Percentiles rank a stretch among this genome's conserved stretches.
Conservation (phyloP, 257 asterid species). For the Plantago major region DNA sequence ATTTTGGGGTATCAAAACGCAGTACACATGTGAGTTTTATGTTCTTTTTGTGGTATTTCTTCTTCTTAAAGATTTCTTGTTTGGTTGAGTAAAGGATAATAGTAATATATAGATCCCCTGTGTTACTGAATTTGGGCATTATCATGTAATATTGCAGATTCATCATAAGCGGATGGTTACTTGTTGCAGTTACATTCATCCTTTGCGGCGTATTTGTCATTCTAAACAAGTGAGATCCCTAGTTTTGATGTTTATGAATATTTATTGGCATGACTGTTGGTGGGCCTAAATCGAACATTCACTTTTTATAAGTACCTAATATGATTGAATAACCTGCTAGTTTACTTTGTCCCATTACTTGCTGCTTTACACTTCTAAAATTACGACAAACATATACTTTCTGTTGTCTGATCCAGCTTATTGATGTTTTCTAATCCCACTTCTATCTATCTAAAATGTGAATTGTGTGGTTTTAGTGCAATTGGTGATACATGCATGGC, state of each 20-base stretch:
- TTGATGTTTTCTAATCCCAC: neutral
- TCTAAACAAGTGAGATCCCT: constrained; percentile 63
- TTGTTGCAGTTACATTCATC: constrained; percentile 75
- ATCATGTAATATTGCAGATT: constrained; percentile 50
- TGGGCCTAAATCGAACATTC: no score
- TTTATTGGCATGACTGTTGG: neutral
- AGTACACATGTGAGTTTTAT: constrained; percentile 60
- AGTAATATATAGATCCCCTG: neutral
- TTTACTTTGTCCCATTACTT: neutral
- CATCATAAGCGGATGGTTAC: constrained; percentile 88
- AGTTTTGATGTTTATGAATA: neutral
- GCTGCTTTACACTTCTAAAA: neutral
- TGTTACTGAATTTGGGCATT: constrained; percentile 15
- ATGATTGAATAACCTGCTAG: neutral
- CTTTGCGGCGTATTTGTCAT: constrained; percentile 81
- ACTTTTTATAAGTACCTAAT: neutral
- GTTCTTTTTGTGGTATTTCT: constrained; percentile 2
- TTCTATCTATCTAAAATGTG: neutral
- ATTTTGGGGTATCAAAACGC: constrained; percentile 73
- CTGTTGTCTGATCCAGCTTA: neutral
- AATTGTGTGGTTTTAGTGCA: constrained; percentile 41
- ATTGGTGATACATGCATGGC: constrained; percentile 86
- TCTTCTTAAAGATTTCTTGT: neutral
- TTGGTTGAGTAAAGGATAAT: neutral
- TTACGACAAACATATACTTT: no score